Evolutionary conservation across 768 basidiomycete genomes (phyloP).

Genomic region (Podaxis sp.): DNA sequence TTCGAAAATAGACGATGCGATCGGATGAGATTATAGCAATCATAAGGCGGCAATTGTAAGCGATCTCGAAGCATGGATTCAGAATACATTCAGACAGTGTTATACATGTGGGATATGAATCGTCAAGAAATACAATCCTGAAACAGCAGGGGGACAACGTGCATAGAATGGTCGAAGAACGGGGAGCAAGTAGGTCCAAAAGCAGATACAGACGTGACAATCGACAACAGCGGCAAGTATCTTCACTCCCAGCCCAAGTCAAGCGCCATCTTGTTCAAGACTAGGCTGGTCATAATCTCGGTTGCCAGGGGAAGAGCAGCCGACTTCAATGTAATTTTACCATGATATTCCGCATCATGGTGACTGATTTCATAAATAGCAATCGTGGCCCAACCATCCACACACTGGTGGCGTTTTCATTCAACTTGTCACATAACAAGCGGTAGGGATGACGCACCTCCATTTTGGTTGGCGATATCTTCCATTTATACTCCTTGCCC

Average conservation of each 20-base stretch:
- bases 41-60: neutral
- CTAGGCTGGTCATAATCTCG: slow-evolving; percentile 75
- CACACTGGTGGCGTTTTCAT: slow-evolving; percentile 42
- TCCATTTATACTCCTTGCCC: slow-evolving; percentile 78
- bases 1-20: neutral
- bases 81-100: slow-evolving; percentile 2
- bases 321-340: slow-evolving; percentile 58
- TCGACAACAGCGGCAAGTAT: slow-evolving; percentile 6
- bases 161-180: slow-evolving; percentile 6
- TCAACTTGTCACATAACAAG: neutral
- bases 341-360: slow-evolving; percentile 56
- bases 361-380: slow-evolving; percentile 70
- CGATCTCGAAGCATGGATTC: neutral
- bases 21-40: neutral
- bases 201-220: neutral
- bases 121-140: slow-evolving; percentile 14
- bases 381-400: slow-evolving; percentile 58
- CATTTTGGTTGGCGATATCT: slow-evolving; percentile 55
- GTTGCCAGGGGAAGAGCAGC: slow-evolving; percentile 65
- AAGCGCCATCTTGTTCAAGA: slow-evolving; percentile 70
- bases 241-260: slow-evolving; percentile 51
- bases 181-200: neutral
- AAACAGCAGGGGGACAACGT: slow-evolving; percentile 14
- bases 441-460: slow-evolving; percentile 49
- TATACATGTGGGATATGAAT: slow-evolving; percentile 11